Conservation (phyloP, 1,139 yeast species). For the Geotrichum fermentans region DNA sequence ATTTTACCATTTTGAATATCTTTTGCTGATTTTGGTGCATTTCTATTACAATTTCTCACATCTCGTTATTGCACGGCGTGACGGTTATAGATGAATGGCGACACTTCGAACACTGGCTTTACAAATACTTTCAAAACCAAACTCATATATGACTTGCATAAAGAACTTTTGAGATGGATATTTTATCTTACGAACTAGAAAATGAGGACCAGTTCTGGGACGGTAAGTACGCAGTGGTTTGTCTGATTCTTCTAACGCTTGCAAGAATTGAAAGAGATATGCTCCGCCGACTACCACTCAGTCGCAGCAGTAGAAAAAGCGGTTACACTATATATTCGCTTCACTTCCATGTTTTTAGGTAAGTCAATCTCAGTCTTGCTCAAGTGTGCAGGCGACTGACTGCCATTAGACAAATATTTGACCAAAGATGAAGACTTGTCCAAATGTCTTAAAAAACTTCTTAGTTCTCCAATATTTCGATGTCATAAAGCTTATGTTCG, state of each 20-base stretch:
- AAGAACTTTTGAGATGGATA: conserved; percentile 31
- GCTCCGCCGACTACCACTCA: conserved; percentile 30
- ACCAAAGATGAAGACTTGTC: conserved; percentile 34
- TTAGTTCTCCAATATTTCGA: conserved; percentile 31
- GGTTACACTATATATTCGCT: conserved; percentile 28
- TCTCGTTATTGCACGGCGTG: too few species aligned
- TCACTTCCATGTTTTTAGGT: conserved; percentile 31
- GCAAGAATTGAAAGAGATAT: conserved; percentile 28
- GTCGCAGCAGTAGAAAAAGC: conserved; percentile 27
- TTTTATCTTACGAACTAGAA: conserved; percentile 33
- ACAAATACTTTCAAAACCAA: too few species aligned
- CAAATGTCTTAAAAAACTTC: conserved; percentile 31
- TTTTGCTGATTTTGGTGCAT: too few species aligned
- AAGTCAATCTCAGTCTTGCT: background rate
- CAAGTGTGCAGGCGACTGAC: conserved; percentile 21
- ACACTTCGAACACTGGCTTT: too few species aligned
- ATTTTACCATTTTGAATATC: too few species aligned
- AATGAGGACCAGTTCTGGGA: conserved; percentile 35
- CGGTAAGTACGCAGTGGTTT: conserved; percentile 22
- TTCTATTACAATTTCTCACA: too few species aligned
- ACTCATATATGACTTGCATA: too few species aligned
- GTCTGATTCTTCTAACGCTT: background rate
- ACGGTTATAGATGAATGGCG: too few species aligned
- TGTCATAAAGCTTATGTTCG: conserved; percentile 33
- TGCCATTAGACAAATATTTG: conserved; percentile 30